A percentile compares a stretch with the other conserved stretches of the same genome.
Conservation (phyloP, 129 eudicot species). For the Saussurea involucrata region DNA sequence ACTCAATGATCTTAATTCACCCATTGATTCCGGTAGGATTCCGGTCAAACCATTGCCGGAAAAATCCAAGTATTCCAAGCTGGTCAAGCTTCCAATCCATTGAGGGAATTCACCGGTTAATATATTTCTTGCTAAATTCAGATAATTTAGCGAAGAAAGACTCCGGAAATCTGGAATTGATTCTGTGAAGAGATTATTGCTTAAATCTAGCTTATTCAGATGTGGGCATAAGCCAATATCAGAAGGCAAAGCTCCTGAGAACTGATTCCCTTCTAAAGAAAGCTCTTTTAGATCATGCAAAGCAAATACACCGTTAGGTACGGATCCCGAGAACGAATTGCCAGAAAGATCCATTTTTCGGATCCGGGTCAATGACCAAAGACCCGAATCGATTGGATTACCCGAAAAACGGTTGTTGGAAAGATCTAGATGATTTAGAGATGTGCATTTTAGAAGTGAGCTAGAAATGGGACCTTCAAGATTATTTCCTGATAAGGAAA, state of each 20-base stretch:
- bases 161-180: conserved; percentile 45
- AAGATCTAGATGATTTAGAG: conserved; percentile 58
- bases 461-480: conserved; percentile 74
- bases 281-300: conserved; percentile 78
- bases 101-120: conserved; percentile 64
- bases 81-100: conserved; percentile 54
- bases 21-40: conserved; percentile 49
- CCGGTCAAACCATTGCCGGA: conserved; percentile 66
- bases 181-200: conserved; percentile 59
- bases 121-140: conserved; percentile 53
- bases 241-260: conserved; percentile 58
- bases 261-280: conserved; percentile 53
- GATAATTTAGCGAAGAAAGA: conserved; percentile 38
- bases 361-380: conserved; percentile 62
- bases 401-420: conserved; percentile 75
- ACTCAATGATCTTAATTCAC: conserved; percentile 41
- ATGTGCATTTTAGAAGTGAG: conserved; percentile 47
- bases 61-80: conserved; percentile 59
- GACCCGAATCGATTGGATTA: conserved; percentile 43
- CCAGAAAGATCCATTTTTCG: conserved; percentile 74
- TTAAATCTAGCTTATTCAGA: conserved; percentile 54
- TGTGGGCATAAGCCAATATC: conserved; percentile 87
- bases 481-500: conserved; percentile 63
- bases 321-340: conserved; percentile 54
- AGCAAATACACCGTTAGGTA: conserved; percentile 52